These are phyloP conservation scores for Stromatinia cepivora DNA, from an alignment of 2,329 filamentous ascomycete genomes.

Conservation along the genomic window DNA sequence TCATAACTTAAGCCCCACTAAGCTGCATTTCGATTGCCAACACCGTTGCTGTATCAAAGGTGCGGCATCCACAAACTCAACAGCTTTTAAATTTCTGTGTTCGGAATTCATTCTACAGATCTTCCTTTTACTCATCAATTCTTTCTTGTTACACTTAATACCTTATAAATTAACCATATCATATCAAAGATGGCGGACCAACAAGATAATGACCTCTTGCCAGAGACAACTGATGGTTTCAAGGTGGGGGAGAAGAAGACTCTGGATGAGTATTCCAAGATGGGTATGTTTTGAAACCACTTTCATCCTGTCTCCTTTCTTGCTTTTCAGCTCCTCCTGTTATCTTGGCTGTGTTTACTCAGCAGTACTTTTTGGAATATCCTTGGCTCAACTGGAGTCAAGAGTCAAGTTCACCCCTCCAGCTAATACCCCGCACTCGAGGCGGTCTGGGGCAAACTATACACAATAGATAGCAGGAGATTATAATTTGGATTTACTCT, in stretches of 20 bases:
- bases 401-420: constrained; percentile 16
- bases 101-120: constrained; percentile 8
- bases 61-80: constrained; percentile 23
- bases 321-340: not conserved
- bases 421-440: constrained; percentile 16
- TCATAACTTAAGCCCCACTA: constrained; percentile 19
- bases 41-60: constrained; percentile 24
- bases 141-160: not conserved
- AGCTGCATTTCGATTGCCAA: constrained; percentile 25
- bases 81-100: constrained; percentile 22
- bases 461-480: not conserved
- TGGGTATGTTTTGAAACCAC: constrained; percentile 62
- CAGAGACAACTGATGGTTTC: constrained; percentile 91
- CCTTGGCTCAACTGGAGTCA: not conserved
- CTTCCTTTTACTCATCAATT: constrained; percentile 9
- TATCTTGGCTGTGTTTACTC: not conserved
- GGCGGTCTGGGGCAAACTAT: constrained; percentile 3
- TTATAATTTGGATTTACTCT: not conserved
- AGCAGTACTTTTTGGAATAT: not conserved
- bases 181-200: constrained; percentile 43
- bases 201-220: constrained; percentile 72
- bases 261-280: constrained; percentile 87
- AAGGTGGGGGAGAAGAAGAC: constrained; percentile 99
- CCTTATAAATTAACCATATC: constrained; percentile 2
- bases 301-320: not conserved